phyloP scores from a whole-genome alignment of 2,329 filamentous ascomycete genomes.

The Amphichorda felina region DNA sequence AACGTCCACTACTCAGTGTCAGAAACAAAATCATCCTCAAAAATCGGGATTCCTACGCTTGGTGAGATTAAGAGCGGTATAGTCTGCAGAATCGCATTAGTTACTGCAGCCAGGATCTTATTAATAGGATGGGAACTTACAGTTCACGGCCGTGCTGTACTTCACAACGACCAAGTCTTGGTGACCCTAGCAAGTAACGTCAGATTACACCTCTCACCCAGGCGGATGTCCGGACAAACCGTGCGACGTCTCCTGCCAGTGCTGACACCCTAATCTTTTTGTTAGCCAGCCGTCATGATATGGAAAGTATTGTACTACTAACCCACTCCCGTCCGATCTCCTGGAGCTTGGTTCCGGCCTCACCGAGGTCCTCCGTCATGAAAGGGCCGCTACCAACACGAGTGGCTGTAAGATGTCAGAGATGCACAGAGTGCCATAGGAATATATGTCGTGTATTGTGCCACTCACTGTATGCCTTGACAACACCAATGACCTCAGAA shows the following conservation, averaged over 20 bases:
- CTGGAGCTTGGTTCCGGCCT: conserved; percentile 33
- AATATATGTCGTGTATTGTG: not conserved
- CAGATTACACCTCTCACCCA: too few relatives aligned
- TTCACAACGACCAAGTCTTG: conserved; percentile 43
- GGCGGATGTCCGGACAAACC: conserved; percentile 27
- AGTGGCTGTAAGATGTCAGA: conserved; percentile 29
- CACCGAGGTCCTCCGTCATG: conserved; percentile 45
- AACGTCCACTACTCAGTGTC: conserved; percentile 22
- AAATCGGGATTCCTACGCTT: conserved; percentile 19
- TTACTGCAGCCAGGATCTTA: too few relatives aligned
- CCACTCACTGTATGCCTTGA: conserved; percentile 36
- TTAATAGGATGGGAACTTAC: too few relatives aligned
- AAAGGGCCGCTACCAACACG: conserved; percentile 52
- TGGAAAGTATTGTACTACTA: conserved; percentile 4
- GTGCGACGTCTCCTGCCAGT: conserved; percentile 48
- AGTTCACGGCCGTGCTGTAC: conserved; percentile 39
- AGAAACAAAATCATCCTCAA: conserved; percentile 3
- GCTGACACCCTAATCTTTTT: conserved; percentile 21
- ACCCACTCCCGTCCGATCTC: conserved; percentile 29
- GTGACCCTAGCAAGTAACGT: not conserved
- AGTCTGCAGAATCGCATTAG: conserved; percentile 22
- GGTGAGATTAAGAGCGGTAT: conserved; percentile 45
- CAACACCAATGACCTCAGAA: conserved; percentile 49
- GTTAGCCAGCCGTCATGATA: not conserved
- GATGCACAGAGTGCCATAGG: not conserved